Conservation (phyloP, 2,329 filamentous ascomycete genomes). For the Phoma herbarum region DNA sequence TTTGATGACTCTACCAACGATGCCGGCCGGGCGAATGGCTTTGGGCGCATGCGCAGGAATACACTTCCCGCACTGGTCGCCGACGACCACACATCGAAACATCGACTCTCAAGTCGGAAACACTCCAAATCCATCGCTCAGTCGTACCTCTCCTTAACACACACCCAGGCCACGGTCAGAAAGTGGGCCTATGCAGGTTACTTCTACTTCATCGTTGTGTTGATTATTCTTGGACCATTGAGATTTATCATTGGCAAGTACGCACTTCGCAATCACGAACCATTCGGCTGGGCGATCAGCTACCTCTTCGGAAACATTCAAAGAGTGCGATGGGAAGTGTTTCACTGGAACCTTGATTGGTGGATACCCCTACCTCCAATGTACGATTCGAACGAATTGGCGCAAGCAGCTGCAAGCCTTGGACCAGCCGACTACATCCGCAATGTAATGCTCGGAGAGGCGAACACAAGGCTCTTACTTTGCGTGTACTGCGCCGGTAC, state of each 20-base stretch:
- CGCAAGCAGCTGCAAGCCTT: conserved; percentile 19
- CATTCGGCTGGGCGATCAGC: conserved; percentile 89
- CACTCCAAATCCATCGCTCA: conserved; percentile 55
- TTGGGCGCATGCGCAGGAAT: conserved; percentile 42
- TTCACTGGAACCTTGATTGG: conserved; percentile 71
- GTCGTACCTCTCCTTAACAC: conserved; percentile 81
- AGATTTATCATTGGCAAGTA: conserved; percentile 72
- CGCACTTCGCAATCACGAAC: conserved; percentile 77
- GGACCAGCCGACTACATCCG: conserved; percentile 69
- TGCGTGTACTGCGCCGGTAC: conserved; percentile 76
- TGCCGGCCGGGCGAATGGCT: conserved; percentile 6
- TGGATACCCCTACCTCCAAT: conserved; percentile 78
- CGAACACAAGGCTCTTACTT: conserved; percentile 82
- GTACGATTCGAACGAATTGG: conserved; percentile 33
- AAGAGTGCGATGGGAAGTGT: conserved; percentile 74
- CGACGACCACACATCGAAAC: conserved; percentile 32
- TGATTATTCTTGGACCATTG: conserved; percentile 74
- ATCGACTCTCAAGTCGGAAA: conserved; percentile 35
- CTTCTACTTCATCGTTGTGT: conserved; percentile 73
- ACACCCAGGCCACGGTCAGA: conserved; percentile 75
- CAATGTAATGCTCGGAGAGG: conserved; percentile 71
- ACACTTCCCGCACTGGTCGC: conserved; percentile 44
- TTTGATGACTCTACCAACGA: conserved; percentile 23
- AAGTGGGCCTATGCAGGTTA: conserved; percentile 87
- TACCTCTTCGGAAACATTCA: conserved; percentile 86